Evolutionary conservation across 2,329 filamentous ascomycete genomes (phyloP).

Genomic region (Rhinocladiella mackenziei): DNA sequence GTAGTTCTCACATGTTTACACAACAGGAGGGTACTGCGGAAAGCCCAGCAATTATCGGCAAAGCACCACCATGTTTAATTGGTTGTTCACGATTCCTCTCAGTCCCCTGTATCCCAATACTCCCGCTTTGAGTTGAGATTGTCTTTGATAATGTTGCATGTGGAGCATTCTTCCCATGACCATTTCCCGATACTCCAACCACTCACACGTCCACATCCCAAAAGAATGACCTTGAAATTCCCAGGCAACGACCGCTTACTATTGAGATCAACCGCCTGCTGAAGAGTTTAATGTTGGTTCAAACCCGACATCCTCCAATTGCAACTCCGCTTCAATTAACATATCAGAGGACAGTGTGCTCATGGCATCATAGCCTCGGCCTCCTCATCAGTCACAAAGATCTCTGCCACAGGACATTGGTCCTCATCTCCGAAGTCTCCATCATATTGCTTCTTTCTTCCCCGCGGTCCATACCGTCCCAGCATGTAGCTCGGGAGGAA

Average conservation of each 20-base stretch:
- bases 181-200: neutral
- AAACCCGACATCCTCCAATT: neutral
- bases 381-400: conserved; percentile 32
- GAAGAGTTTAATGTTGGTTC: neutral
- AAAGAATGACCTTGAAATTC: neutral
- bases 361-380: conserved; percentile 27
- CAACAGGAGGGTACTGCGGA: too few species aligned
- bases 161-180: neutral
- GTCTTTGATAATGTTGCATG: neutral
- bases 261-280: neutral
- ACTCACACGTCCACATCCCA: neutral
- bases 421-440: conserved; percentile 29
- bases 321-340: neutral
- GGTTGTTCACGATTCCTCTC: neutral
- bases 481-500: conserved; percentile 31
- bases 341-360: neutral
- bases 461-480: conserved; percentile 26
- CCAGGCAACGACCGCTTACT: neutral
- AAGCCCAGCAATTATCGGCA: neutral
- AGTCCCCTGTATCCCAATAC: neutral
- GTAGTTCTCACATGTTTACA: too few species aligned
- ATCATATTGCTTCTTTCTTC: conserved; percentile 28
- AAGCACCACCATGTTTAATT: neutral
- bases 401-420: conserved; percentile 29
- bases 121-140: conserved; percentile 2